Evolutionary conservation across 352 stramenopile genomes (phyloP).

Genomic region (Phytophthora cactorum): DNA sequence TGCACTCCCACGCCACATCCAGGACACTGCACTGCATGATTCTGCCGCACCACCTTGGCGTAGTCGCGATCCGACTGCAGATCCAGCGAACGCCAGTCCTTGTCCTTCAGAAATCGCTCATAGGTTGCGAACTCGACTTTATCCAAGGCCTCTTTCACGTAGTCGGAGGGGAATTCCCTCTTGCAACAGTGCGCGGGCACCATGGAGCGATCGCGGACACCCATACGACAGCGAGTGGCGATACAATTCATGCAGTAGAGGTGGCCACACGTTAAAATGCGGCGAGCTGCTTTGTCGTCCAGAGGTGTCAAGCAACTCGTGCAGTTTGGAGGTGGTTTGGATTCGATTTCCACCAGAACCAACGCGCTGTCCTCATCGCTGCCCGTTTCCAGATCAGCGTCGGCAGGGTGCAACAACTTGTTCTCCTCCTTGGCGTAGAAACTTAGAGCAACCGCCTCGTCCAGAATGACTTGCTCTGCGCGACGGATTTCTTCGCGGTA

Average conservation of each 20-base stretch:
- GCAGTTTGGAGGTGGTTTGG: conserved; percentile 51
- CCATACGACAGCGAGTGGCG: conserved; percentile 55
- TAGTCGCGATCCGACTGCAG: conserved; percentile 75
- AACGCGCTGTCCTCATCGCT: conserved; percentile 27
- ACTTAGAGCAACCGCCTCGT: conserved; percentile 54
- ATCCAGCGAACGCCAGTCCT: conserved; percentile 46
- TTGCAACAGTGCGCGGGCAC: conserved; percentile 77
- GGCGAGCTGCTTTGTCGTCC: conserved; percentile 17
- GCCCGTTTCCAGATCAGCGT: conserved; percentile 12
- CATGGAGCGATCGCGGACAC: conserved; percentile 57
- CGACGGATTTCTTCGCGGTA: conserved; percentile 47
- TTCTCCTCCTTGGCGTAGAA: conserved; percentile 48
- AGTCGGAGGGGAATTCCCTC: conserved; percentile 70
- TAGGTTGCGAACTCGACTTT: conserved; percentile 43
- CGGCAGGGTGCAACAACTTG: conserved; percentile 32
- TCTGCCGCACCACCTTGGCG: conserved; percentile 36
- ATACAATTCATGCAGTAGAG: conserved; percentile 72
- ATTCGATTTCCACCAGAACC: conserved; percentile 26
- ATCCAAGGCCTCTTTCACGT: conserved; percentile 53
- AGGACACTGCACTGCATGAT: conserved; percentile 64
- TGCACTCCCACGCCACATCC: conserved; percentile 73
- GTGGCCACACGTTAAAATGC: conserved; percentile 59
- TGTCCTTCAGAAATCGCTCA: conserved; percentile 63
- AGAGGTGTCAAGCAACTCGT: conserved; percentile 42
- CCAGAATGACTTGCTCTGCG: conserved; percentile 41